Evolutionary conservation across 2,329 filamentous ascomycete species (phyloP), one percentile per base, ranked within the genome.

Genomic region (Hypocrella siamensis): DNA sequence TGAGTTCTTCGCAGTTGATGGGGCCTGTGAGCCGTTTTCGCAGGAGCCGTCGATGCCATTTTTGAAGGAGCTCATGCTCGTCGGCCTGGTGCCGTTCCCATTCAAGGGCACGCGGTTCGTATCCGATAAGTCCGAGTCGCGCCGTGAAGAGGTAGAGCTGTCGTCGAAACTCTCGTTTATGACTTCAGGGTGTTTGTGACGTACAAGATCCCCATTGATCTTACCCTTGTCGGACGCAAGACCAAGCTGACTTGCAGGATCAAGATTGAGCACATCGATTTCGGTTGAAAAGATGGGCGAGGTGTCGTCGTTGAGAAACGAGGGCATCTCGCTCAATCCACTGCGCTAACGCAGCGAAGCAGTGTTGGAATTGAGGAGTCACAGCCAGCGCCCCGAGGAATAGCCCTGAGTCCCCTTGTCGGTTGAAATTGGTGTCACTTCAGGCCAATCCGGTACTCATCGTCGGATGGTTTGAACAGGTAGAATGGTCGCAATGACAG

Each of bases 11-110:
- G 36, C 32, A 38, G 31, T 36, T 25, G 28, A 42, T 33, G 32
- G 41, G 45, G 50, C 47, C 31, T 35, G 53, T 45, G 37, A 38
- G 35, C 42, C 43, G 26, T 39, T 32, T n/a, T 46, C 45, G 37
- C 45, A 48, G 34, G 52, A 51, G 38, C 48, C 46, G 35, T 61
- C 57, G 42, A 60, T 62, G 40, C 65, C 70, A 48, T 76, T 75
- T 42, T 67, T 63, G 46, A 71, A 46, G 24, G 70, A 65, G 51
- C 61, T 69, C 56, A 75, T 68, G 54, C 65, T 75, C 46, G 70
- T 65, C 5, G 56, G 53, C 29, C 50, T 48, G 37, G 56, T 57
- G 31, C 42, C 44, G 46, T 51, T 53, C 41, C 57, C 63, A 55
- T 61, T 57, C 51, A 57, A 48, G 42, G 53, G 58, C 40, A 52